These are phyloP conservation scores for Microascus cirrosus DNA, from an alignment of 2,329 filamentous ascomycete genomes.

Conservation along the genomic window DNA sequence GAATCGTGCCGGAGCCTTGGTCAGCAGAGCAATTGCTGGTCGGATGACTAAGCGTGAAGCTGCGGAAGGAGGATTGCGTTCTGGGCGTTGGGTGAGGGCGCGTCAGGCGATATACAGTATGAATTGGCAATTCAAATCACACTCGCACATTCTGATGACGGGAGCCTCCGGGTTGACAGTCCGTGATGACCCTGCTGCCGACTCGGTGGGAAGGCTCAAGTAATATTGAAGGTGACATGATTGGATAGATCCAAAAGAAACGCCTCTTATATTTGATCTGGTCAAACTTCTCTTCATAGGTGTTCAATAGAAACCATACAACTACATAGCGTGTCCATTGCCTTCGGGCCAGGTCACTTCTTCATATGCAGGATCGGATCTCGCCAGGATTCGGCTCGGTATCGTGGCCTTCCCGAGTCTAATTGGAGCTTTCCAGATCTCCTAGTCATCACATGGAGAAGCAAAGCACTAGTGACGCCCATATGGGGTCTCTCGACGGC, in stretches of 20 bases:
- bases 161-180: neutral
- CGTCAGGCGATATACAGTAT: slow-evolving; percentile 1
- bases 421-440: no score
- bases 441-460: no score
- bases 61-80: neutral
- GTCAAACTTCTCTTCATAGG: no score
- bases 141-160: neutral
- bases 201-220: neutral
- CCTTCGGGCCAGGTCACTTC: no score
- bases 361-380: no score
- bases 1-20: slow-evolving; percentile 4
- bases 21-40: slow-evolving; percentile 1
- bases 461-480: neutral
- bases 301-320: no score
- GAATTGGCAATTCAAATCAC: neutral
- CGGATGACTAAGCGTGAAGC: slow-evolving; percentile 10
- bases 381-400: no score
- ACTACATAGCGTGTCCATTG: no score
- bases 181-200: neutral
- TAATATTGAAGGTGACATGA: no score
- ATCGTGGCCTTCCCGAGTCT: no score
- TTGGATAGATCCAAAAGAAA: no score
- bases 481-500: neutral
- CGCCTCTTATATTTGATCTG: no score
- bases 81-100: neutral